Evolutionary conservation across 352 stramenopile genomes (phyloP).

Genomic region (Globisporangium recalcitrans): DNA sequence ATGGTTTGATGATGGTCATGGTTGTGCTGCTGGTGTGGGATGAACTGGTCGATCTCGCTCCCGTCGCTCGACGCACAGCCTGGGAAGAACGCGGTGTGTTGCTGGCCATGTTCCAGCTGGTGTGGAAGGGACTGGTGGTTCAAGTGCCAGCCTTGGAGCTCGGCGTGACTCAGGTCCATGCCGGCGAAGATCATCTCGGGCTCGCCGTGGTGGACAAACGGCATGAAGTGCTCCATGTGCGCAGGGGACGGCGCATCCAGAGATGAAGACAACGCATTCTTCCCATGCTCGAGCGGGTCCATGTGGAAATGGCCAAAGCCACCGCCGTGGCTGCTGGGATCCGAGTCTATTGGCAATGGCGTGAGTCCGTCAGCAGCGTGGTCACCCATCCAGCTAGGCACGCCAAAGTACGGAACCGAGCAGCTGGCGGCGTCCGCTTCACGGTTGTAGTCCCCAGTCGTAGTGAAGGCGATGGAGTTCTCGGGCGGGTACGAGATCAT

Average conservation of each 20-base stretch:
- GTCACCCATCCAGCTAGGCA: slow-evolving; percentile 5
- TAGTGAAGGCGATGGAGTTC: not conserved
- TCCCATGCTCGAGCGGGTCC: slow-evolving; percentile 15
- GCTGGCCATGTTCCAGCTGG: not conserved
- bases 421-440: slow-evolving; percentile 1
- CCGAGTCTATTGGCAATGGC: not conserved
- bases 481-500: not conserved
- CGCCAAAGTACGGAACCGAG: slow-evolving; percentile 5
- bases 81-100: not conserved
- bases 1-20: not conserved
- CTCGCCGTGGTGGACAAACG: slow-evolving; percentile 29
- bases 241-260: slow-evolving; percentile 22
- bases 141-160: slow-evolving; percentile 7
- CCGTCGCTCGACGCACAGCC: not conserved
- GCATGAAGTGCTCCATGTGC: slow-evolving; percentile 40
- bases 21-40: not conserved
- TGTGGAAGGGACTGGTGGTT: slow-evolving; percentile 1
- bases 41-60: not conserved
- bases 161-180: slow-evolving; percentile 16
- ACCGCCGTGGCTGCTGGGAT: not conserved
- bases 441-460: not conserved
- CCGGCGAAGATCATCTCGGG: slow-evolving; percentile 38
- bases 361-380: not conserved
- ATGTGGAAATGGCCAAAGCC: slow-evolving; percentile 1
- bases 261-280: slow-evolving; percentile 17